Percentiles rank a stretch among this genome's conserved stretches.
These are phyloP conservation scores for Rubroboletus satanas DNA, from an alignment of 768 basidiomycete genomes.

Conservation along the genomic window DNA sequence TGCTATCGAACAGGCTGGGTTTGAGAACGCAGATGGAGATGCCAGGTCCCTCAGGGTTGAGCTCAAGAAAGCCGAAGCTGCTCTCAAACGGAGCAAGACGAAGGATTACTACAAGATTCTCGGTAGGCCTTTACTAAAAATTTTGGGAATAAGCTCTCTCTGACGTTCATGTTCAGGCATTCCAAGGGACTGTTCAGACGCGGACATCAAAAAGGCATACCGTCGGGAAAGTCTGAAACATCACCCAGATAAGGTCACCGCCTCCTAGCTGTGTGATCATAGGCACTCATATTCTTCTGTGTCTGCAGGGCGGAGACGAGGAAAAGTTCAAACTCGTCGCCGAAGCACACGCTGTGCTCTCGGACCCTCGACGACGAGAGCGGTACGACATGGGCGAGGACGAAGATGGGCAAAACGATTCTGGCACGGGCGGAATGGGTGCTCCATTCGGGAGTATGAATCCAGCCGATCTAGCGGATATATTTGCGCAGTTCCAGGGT, in stretches of 20 bases:
- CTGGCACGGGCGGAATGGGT: conserved; percentile 39
- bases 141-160: neutral
- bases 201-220: conserved; percentile 89
- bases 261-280: neutral
- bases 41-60: conserved; percentile 59
- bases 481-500: conserved; percentile 64
- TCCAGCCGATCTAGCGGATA: conserved; percentile 54
- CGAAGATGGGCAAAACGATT: conserved; percentile 59
- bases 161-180: conserved; percentile 26
- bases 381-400: conserved; percentile 83
- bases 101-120: conserved; percentile 89
- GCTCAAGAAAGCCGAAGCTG: conserved; percentile 77
- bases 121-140: conserved; percentile 23
- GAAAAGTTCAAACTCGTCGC: conserved; percentile 92
- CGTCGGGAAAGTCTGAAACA: conserved; percentile 81
- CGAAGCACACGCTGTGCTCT: conserved; percentile 79
- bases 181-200: conserved; percentile 55
- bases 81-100: conserved; percentile 81
- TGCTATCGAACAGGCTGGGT: conserved; percentile 69
- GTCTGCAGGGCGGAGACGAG: conserved; percentile 79
- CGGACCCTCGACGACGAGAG: conserved; percentile 66
- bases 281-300: conserved; percentile 2
- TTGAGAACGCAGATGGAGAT: conserved; percentile 62
- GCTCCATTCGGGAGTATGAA: conserved; percentile 38
- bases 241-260: conserved; percentile 76